Evolutionary conservation across 163 green algal species (phyloP).

Genomic region (Volvox carteri): DNA sequence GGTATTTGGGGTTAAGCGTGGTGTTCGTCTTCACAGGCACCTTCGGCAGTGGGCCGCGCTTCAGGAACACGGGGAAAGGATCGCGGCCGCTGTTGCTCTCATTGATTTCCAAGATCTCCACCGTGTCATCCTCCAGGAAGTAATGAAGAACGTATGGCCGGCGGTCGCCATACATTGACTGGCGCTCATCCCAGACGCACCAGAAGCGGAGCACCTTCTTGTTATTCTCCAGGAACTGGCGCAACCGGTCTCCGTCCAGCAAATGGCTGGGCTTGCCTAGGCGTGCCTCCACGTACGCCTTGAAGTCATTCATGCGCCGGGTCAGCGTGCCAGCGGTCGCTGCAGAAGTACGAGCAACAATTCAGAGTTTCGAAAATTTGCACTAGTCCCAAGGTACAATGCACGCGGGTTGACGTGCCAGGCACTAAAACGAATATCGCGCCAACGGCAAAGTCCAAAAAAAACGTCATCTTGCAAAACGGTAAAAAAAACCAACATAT

Average conservation of each 20-base stretch:
- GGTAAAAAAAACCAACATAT: no score
- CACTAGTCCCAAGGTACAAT: no score
- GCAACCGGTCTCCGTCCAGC: slow-evolving; percentile 74
- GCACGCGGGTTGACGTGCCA: no score
- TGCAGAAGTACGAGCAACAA: no score
- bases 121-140: slow-evolving; percentile 93
- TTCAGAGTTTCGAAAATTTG: no score
- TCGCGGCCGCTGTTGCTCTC: slow-evolving; percentile 89
- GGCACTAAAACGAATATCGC: no score
- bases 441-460: no score
- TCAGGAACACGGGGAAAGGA: slow-evolving; percentile 91
- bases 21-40: slow-evolving; percentile 60
- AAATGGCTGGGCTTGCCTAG: slow-evolving; percentile 84
- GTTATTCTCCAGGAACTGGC: slow-evolving; percentile 89
- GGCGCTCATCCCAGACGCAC: slow-evolving; percentile 91
- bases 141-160: slow-evolving; percentile 92
- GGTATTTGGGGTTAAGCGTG: slow-evolving; percentile 57
- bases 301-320: slow-evolving; percentile 76
- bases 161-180: slow-evolving; percentile 87
- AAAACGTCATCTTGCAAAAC: no score
- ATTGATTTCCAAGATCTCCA: slow-evolving; percentile 93
- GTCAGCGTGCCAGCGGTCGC: slow-evolving; percentile 36
- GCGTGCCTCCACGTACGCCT: slow-evolving; percentile 82
- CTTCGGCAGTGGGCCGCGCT: slow-evolving; percentile 84
- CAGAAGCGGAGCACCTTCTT: slow-evolving; percentile 82